Base-by-base conservation (phyloP, 202 grass and related monocot species). In the Musa balbisiana region DNA sequence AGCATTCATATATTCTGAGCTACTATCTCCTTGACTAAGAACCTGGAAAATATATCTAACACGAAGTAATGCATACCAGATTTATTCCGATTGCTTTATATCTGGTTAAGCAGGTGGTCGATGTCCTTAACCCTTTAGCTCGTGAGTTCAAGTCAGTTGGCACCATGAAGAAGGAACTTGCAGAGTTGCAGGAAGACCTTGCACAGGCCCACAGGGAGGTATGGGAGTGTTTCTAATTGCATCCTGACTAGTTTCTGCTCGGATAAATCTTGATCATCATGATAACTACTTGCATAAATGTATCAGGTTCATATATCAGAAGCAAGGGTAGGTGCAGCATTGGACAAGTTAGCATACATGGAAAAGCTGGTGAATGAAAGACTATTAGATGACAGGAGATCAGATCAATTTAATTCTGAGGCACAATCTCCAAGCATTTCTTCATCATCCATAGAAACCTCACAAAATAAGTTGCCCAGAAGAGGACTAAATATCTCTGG, bases 111-210 rank as follows among this genome's bases (percentile, higher is more conserved):
- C 77, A 98, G 94, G 95, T 94, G 52, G 91, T 99, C 9, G 91
- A 99, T 73, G 87, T 99, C 77, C 84, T 99, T n/a, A 99, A 99
- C 62, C 91, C 95, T 67, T 67, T 99, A 81, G 95, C 89, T 10
- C 92, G 91, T 16, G 95, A 94, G 2, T 90, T 99, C 74, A 94
- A 99, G 83, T 99, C 95, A 11, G 82, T 99, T 9, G 85, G 71
- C 53, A 99, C 84, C 58, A 90, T 99, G 87, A 99, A 90, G 85
- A 99, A 88, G 71, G 91, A 99, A 60, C 95, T 99, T 10, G 91
- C 78, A 6, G 91, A 77, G 19, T 76, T 99, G 21, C 91, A 99
- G 75, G 76, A 94, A 80, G 91, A 94, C 23, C 75, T 99, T 16
- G 33, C 65, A 26, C 79, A 88, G 67, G 89, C 95, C 67, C 95